These are phyloP conservation scores for Chionographis japonica DNA, from an alignment of 106 monocot species.

Conservation along the genomic window DNA sequence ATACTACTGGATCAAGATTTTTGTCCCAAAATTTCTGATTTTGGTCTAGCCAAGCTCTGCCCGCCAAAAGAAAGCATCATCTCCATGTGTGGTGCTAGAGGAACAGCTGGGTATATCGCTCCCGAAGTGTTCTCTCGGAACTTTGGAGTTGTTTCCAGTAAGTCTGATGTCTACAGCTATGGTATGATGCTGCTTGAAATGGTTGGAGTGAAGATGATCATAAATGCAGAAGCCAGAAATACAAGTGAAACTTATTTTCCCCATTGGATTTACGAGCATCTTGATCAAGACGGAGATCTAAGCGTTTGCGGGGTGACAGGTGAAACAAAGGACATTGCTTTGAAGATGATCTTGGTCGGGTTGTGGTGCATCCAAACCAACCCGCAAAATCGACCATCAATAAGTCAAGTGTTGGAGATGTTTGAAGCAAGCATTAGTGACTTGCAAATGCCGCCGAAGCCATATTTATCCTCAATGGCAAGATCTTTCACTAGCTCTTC, in stretches of 20 bases:
- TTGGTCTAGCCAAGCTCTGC: conserved; percentile 36
- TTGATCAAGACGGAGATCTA: conserved; percentile 5
- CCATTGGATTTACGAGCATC: conserved; percentile 25
- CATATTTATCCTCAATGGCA: conserved; percentile 1
- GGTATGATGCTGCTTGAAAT: conserved; percentile 48
- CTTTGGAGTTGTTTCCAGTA: conserved; percentile 23
- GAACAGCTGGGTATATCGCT: conserved; percentile 36
- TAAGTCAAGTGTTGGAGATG: conserved; percentile 38
- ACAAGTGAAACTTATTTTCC: conserved; percentile 27
- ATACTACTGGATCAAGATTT: conserved; percentile 30
- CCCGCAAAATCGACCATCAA: conserved; percentile 28
- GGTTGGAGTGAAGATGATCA: conserved; percentile 19
- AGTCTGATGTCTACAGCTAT: conserved; percentile 43
- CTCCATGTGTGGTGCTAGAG: conserved; percentile 23
- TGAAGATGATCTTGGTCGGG: conserved; percentile 23
- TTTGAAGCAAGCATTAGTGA: conserved; percentile 9
- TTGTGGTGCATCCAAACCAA: conserved; percentile 36
- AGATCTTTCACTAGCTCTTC: conserved; percentile 1
- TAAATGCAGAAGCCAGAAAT: conserved; percentile 1
- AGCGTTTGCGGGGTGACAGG: conserved; percentile 4
- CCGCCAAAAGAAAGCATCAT: conserved; percentile 12
- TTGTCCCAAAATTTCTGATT: conserved; percentile 33
- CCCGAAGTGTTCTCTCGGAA: conserved; percentile 27
- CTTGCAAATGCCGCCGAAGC: conserved; percentile 32
- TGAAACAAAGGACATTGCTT: conserved; percentile 12